A percentile compares a stretch with the other conserved stretches of the same genome.
Evolutionary conservation across 192 early-diverging fungal species (phyloP).

Genomic region (Coemansia sp.): DNA sequence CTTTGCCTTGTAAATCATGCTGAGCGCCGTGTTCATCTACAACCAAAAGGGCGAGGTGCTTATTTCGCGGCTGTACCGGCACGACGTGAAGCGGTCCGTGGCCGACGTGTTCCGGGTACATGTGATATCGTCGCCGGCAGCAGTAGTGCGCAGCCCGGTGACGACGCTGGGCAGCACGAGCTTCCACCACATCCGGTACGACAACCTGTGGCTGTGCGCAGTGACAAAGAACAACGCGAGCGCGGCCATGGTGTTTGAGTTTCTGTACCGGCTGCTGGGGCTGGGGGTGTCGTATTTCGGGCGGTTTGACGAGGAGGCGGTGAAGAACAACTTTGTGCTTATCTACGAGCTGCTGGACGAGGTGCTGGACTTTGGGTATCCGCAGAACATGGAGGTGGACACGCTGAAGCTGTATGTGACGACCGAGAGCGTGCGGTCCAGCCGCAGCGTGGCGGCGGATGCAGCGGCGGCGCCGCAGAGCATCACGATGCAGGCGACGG

Average conservation of each 20-base stretch:
- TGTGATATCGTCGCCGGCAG: conserved; percentile 84
- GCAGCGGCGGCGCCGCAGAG: conserved; percentile 53
- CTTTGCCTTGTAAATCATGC: conserved; percentile 55
- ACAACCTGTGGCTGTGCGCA: conserved; percentile 90
- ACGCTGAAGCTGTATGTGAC: conserved; percentile 84
- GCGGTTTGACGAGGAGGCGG: conserved; percentile 75
- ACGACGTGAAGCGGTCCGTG: conserved; percentile 94
- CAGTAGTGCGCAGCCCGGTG: conserved; percentile 72
- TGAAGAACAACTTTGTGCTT: conserved; percentile 84
- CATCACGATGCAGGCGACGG: conserved; percentile 95
- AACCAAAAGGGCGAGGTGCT: conserved; percentile 99
- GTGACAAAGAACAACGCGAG: conserved; percentile 75
- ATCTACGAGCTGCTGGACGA: conserved; percentile 86
- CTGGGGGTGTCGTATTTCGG: conserved; percentile 75
- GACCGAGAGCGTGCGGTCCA: conserved; percentile 77
- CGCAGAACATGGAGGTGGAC: conserved; percentile 79
- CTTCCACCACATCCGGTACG: conserved; percentile 95
- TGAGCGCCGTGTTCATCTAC: conserved; percentile 93
- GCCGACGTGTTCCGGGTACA: conserved; percentile 97
- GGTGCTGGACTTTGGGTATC: conserved; percentile 83
- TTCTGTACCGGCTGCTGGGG: conserved; percentile 68
- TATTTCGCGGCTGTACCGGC: conserved; percentile 90
- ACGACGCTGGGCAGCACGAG: conserved; percentile 83
- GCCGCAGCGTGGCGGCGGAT: conserved; percentile 8
- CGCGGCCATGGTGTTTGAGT: conserved; percentile 77